A percentile compares a stretch with the other conserved stretches of the same genome.
Conservation (phyloP, 208 protist genomes). For the Crithidia sp. region DNA sequence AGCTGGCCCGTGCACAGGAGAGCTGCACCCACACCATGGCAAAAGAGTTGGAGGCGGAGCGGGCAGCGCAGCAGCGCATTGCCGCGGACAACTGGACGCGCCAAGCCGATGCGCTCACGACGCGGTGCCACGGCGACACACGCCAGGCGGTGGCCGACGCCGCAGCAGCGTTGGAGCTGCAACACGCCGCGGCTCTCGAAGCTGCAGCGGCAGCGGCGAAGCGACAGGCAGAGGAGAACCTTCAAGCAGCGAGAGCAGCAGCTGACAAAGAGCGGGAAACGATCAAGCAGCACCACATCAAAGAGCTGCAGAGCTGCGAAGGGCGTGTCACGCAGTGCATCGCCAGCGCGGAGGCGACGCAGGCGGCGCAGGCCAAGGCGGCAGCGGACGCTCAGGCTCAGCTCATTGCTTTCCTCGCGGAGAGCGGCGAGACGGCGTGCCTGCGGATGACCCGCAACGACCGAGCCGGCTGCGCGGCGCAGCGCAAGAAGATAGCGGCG, state of each 20-base stretch:
- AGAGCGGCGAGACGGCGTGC: conserved; percentile 21
- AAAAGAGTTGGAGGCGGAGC: conserved; percentile 10
- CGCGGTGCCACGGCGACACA: conserved; percentile 16
- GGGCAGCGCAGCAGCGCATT: conserved; percentile 4
- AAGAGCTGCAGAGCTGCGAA: conserved; percentile 12
- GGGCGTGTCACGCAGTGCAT: conserved; percentile 4
- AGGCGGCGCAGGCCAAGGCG: background rate
- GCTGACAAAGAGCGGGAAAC: background rate
- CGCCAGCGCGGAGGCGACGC: background rate
- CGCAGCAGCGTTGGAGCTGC: background rate
- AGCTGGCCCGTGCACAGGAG: conserved; percentile 6
- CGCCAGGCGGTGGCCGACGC: conserved; percentile 7
- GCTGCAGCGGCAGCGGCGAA: background rate
- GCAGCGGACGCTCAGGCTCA: background rate
- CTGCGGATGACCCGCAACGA: conserved; percentile 9
- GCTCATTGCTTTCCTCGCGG: conserved; percentile 7
- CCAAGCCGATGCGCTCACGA: conserved; percentile 1
- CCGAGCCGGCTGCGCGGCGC: conserved; percentile 7
- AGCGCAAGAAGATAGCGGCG: conserved; percentile 11
- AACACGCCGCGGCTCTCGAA: conserved; percentile 2
- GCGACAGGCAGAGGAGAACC: background rate
- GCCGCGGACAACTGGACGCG: background rate
- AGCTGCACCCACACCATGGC: background rate
- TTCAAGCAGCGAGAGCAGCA: background rate
- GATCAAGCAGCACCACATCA: background rate